Base-by-base conservation (phyloP, 2,329 filamentous ascomycete species). In the Fonsecaea multimorphosa region DNA sequence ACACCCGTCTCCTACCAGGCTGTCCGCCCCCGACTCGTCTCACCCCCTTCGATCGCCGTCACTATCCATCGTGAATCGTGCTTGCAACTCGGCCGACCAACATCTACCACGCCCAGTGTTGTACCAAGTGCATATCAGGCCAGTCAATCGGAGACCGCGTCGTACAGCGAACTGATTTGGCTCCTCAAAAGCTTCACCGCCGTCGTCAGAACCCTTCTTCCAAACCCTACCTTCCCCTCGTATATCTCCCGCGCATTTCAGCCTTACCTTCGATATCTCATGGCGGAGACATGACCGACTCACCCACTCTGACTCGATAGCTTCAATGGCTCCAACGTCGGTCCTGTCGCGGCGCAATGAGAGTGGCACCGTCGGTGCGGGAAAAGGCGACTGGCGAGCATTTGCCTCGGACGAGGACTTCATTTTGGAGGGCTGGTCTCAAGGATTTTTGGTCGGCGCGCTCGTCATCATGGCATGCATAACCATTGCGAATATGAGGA, bases 391-490 rank as follows among this genome's bases (percentile, higher is more conserved):
- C 54, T 72, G 71, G 71, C 66, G 71, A 9, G 64, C 52, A 14
- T 51, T 66, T 60, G 71, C 71, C 2, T 67, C 65, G 5, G 60
- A 68, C 29, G 70, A 72, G 65, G 71, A 71, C 58, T 66, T 72
- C 24, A 64, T 76, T n/a, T 67, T 80, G 14, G 78, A 80, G 67
- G 75, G 76, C 59, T 79, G 78, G 78, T 77, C 76, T 1, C 75
- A 80, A 53, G 78, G 78, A 38, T 78, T 76, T 62, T 77, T 81
- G 77, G 72, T 81, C 31, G 79, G 79, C 3, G 74, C 77, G 2
- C 66, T 81, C 46, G 74, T 81, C 52, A 78, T 81, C 54, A 80
- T 81, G 78, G 72, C 74, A n/a, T 75, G 74, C 4, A 80, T 81
- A 32, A 80, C 79, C 1, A 55, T 80, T 3, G 76, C 78, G 3